A percentile compares a stretch with the other conserved stretches of the same genome.
Evolutionary conservation across 192 early-diverging fungal genomes (phyloP).

Genomic region (Coemansia sp.): DNA sequence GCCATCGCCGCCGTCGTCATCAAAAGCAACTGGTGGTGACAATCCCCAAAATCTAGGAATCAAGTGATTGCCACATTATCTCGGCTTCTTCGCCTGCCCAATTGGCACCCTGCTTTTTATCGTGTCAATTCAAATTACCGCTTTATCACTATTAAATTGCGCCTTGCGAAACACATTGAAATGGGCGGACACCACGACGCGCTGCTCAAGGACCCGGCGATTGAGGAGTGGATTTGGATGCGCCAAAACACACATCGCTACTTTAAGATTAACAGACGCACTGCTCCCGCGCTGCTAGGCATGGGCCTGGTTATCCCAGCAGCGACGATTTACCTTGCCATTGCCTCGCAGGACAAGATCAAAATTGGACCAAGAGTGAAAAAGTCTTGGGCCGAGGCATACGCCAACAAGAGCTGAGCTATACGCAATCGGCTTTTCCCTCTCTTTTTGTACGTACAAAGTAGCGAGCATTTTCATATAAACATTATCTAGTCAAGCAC

Average conservation of each 20-base stretch:
- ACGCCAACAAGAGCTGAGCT: slow-evolving; percentile 24
- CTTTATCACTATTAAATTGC: too few relatives aligned
- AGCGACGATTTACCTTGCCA: slow-evolving; percentile 17
- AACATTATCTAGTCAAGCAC: not conserved
- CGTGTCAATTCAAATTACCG: not conserved
- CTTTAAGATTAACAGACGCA: slow-evolving; percentile 51
- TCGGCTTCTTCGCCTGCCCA: too few relatives aligned
- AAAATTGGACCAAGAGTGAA: slow-evolving; percentile 34
- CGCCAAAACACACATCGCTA: slow-evolving; percentile 50
- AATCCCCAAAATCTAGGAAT: not conserved
- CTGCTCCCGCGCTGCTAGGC: slow-evolving; percentile 35
- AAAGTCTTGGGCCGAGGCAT: slow-evolving; percentile 46
- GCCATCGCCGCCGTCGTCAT: not conserved
- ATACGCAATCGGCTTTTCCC: not conserved
- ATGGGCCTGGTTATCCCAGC: slow-evolving; percentile 41
- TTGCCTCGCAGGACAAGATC: slow-evolving; percentile 28
- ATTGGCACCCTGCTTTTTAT: too few relatives aligned
- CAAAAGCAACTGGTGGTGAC: not conserved
- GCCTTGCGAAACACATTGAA: not conserved
- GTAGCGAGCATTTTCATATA: not conserved
- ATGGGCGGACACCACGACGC: slow-evolving; percentile 50
- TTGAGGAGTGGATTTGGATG: slow-evolving; percentile 55
- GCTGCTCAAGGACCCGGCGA: slow-evolving; percentile 51
- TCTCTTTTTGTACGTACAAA: not conserved
- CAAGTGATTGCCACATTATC: not conserved